Evolutionary conservation across 2,329 filamentous ascomycete species (phyloP), one percentile per base, ranked within the genome.

Genomic region (Penicillium sp.): DNA sequence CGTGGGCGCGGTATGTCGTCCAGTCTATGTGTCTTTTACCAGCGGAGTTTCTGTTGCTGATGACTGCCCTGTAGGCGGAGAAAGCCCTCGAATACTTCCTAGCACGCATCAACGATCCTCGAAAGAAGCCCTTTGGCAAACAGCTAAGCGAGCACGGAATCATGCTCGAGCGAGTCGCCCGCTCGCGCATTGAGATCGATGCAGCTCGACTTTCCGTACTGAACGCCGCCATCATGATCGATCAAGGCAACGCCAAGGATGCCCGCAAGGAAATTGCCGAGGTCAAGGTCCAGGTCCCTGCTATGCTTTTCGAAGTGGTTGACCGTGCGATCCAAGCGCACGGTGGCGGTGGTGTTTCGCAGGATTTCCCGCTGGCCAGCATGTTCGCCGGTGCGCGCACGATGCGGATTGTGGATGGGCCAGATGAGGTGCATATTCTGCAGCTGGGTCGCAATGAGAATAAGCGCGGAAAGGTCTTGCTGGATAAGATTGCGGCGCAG

Each of bases 221-320:
- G 67, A 97, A 98, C 79, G 95, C 95, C 1, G 95, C 95, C 64
- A 90, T 96, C 78, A 92, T 92, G 81, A 97, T 98, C 82, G 95
- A 99, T 80, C 86, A 91, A 68, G 86, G 89, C 21, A 90, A 94
- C 69, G 91, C 95, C 70, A 98, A 98, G 83, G 87, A 88, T 67
- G 92, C 94, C 0, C 86, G 97, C 64, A 92, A 90, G 77, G 92
- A 98, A 78, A 99, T 99, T 69, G 94, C 93, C 26, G 87, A 97
- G 81, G 94, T 94, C 68, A 99, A 99, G 84, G 90, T 98, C 0
- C 86, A 97, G n/a, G 90, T 96, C 8, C 95, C 95, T 0, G 84
- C 88, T 72, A 92, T 90, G 71, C 89, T 91, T 1, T 84, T 97
- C 67, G 88, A 88, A 19, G 91, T 98, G 70, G 93, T 99, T 71